phyloP scores from a whole-genome alignment of 148 eudicot genomes.

The Persicaria maculosa region DNA sequence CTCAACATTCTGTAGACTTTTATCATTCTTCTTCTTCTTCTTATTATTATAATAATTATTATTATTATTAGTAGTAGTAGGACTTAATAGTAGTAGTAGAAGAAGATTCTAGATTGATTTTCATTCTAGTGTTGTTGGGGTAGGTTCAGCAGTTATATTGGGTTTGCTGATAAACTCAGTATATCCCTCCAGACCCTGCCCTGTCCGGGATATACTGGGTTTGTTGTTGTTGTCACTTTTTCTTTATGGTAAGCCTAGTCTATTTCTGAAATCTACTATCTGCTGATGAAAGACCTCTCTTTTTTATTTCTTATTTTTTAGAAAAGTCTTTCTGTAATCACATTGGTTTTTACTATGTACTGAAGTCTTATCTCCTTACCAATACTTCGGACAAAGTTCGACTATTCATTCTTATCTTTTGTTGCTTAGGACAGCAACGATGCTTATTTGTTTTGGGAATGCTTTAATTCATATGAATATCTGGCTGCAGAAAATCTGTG shows the following conservation, averaged over 20 bases:
- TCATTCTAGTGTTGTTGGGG: neutral
- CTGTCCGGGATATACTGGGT: too few relatives aligned
- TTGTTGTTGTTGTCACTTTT: too few relatives aligned
- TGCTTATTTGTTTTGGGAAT: conserved; percentile 5
- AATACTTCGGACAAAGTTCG: neutral
- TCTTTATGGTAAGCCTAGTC: neutral
- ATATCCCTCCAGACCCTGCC: too few relatives aligned
- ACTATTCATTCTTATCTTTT: neutral
- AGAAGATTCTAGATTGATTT: neutral
- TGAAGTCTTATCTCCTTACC: neutral
- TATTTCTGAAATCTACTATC: neutral
- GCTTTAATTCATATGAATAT: neutral
- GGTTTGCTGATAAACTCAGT: too few relatives aligned
- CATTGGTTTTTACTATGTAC: neutral
- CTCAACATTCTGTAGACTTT: neutral
- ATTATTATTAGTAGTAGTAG: too few relatives aligned
- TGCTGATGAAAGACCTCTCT: neutral
- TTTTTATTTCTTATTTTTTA: neutral
- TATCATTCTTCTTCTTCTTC: too few relatives aligned
- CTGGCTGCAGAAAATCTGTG: conserved; percentile 67
- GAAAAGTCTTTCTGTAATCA: neutral
- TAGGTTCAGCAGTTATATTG: neutral
- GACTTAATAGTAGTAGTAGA: too few relatives aligned
- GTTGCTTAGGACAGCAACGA: conserved; percentile 1
- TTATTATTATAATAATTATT: too few relatives aligned